Base-by-base conservation (phyloP, 108 stramenopile genomes). In the Epithemia pelagica region DNA sequence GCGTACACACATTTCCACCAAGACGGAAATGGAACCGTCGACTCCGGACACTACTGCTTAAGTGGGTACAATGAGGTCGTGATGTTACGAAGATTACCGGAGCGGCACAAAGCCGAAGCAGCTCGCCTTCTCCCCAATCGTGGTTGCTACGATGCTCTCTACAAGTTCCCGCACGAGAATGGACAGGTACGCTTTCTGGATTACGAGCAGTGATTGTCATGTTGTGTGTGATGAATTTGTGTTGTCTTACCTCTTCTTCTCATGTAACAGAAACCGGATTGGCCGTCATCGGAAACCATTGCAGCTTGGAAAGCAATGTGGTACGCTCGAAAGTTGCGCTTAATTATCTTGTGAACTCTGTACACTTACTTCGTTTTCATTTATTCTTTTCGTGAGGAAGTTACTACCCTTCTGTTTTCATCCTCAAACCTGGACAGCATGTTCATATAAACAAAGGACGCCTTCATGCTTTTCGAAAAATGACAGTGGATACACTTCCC, bases 401-500 rank as follows among this genome's bases (percentile, higher is more conserved):
- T 27, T 95, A 92, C 60, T 95, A 76, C 71, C 94, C 94, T 5
- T 85, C 82, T 25, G 83, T 95, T 10, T 90, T 92, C 58, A 79
- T 87, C 52, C 76, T 95, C 29, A 85, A 88, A 70, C 89, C 95
- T 23, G 90, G 92, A 20, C 87, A 95, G 54, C 62, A 87, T 51
- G 72, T 93, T 5, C 94, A 93, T 67, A 93, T 95, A 59, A 90
- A 90, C 70, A 95, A 95, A 67, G 94, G 94, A 1, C 81, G 91
- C 21, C 80, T 93, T 0, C 94, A 95, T 69, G 91, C 91, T 58
- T 95, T 95, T 70, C 86, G 91, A 25, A 95, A 95, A 74, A 56
- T 89, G 66, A 65, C 83, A 0, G 58, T 72, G 2, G 58, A 72
- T 24, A 8, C 55, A 30, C 74, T 92, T 25, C 73, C 72, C 33